Percentiles rank a stretch among this genome's conserved stretches.
Conservation (phyloP, 345 rosid genomes). For the Eucalyptus victrix region DNA sequence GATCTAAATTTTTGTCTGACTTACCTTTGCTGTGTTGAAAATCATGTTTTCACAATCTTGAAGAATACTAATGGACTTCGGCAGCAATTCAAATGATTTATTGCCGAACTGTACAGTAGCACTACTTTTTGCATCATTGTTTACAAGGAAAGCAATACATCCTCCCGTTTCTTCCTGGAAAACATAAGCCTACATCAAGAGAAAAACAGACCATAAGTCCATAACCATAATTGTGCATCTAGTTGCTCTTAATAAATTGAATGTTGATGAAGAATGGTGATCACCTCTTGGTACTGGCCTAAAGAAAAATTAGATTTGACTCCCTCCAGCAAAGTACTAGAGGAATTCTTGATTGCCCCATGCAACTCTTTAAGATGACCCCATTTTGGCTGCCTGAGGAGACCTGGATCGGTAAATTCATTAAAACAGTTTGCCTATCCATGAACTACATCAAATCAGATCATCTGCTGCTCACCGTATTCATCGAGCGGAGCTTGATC, state of each 20-base stretch:
- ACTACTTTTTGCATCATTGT: slow-evolving; percentile 13
- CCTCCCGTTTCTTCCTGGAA: slow-evolving; percentile 37
- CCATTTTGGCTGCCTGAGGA: slow-evolving; percentile 72
- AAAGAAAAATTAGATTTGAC: slow-evolving; percentile 30
- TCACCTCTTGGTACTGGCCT: slow-evolving; percentile 54
- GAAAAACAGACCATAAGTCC: background rate
- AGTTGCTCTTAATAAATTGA: background rate
- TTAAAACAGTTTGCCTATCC: background rate
- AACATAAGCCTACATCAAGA: slow-evolving; percentile 48
- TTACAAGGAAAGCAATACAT: slow-evolving; percentile 82
- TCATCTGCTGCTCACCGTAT: slow-evolving; percentile 39
- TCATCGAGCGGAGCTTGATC: slow-evolving; percentile 93
- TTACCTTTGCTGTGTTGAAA: slow-evolving; percentile 73
- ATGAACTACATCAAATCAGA: background rate
- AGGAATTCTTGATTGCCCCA: slow-evolving; percentile 38
- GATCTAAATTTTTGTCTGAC: background rate
- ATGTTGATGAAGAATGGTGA: background rate
- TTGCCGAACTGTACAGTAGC: slow-evolving; percentile 31
- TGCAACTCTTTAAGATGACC: slow-evolving; percentile 82
- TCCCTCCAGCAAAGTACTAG: slow-evolving; percentile 46
- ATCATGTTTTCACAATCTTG: slow-evolving; percentile 41
- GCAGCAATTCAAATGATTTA: slow-evolving; percentile 31
- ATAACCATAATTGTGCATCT: background rate
- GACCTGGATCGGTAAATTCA: slow-evolving; percentile 20
- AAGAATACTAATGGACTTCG: slow-evolving; percentile 61